Conservation (phyloP, 1,284 basidiomycete genomes). For the Ganoderma resinaceum region DNA sequence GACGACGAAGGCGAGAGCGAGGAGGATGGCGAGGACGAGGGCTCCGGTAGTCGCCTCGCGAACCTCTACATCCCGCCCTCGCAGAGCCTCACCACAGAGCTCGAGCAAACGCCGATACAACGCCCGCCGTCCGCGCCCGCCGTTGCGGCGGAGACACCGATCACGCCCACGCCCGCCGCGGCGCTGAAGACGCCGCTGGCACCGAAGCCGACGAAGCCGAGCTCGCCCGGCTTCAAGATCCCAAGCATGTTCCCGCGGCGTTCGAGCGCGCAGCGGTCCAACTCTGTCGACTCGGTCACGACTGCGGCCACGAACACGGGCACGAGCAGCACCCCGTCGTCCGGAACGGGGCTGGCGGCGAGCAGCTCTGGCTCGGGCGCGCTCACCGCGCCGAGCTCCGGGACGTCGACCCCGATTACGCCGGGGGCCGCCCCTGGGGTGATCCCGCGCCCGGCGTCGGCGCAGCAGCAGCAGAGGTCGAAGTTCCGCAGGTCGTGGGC, state of each 20-base stretch:
- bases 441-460: slow-evolving; percentile 18
- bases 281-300: slow-evolving; percentile 40
- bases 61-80: slow-evolving; percentile 31
- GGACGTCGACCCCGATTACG: slow-evolving; percentile 25
- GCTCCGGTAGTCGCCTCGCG: slow-evolving; percentile 19
- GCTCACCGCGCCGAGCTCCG: slow-evolving; percentile 20
- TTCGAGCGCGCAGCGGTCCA: slow-evolving; percentile 40
- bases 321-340: slow-evolving; percentile 9
- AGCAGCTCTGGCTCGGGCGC: slow-evolving; percentile 12
- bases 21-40: slow-evolving; percentile 48
- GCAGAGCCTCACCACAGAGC: slow-evolving; percentile 15
- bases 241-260: slow-evolving; percentile 49
- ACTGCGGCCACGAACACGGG: slow-evolving; percentile 20
- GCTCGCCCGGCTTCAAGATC: slow-evolving; percentile 38
- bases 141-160: slow-evolving; percentile 21
- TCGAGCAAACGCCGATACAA: slow-evolving; percentile 24
- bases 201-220: slow-evolving; percentile 39
- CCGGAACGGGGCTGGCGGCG: slow-evolving; percentile 16
- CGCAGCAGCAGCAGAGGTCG: slow-evolving; percentile 25
- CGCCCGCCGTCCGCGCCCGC: slow-evolving; percentile 21
- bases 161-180: slow-evolving; percentile 31
- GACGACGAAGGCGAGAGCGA: slow-evolving; percentile 55
- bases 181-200: slow-evolving; percentile 33
- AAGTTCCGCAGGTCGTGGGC: slow-evolving; percentile 42
- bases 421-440: slow-evolving; percentile 6